These are phyloP conservation scores for Oryza officinalis DNA, from an alignment of 176 grass and related monocot genomes.

Conservation along the genomic window DNA sequence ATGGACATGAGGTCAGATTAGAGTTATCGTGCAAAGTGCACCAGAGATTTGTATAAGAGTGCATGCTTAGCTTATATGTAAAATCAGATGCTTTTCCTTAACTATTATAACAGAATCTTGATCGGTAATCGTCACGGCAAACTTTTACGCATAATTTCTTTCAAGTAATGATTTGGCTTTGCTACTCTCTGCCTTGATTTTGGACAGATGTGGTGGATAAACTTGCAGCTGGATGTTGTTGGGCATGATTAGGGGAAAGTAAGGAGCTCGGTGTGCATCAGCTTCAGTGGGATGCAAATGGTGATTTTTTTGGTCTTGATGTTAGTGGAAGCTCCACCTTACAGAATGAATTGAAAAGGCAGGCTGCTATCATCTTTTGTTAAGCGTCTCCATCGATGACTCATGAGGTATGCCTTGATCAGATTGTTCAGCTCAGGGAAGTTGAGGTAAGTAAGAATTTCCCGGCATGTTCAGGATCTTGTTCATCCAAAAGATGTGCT, in stretches of 20 bases:
- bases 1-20: slow-evolving; percentile 9
- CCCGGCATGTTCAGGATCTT: not conserved
- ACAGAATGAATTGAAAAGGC: slow-evolving; percentile 6
- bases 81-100: slow-evolving; percentile 30
- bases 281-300: not conserved
- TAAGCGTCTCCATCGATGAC: not conserved
- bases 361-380: not conserved
- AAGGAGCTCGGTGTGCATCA: slow-evolving; percentile 12
- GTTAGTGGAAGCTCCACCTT: not conserved
- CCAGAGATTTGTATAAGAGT: slow-evolving; percentile 28
- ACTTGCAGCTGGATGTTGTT: not conserved
- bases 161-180: not conserved
- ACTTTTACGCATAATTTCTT: not conserved
- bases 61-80: slow-evolving; percentile 24
- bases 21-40: slow-evolving; percentile 35
- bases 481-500: not conserved
- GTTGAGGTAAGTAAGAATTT: not conserved
- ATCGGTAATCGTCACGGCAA: not conserved
- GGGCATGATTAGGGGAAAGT: slow-evolving; percentile 12
- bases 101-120: slow-evolving; percentile 19
- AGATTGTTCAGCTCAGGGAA: not conserved
- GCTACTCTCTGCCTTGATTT: not conserved
- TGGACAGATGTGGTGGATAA: slow-evolving; percentile 19
- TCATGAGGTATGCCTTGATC: not conserved
- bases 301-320: not conserved